phyloP scores from a whole-genome alignment of 495 filamentous ascomycete species.

The Durotheca rogersii region DNA sequence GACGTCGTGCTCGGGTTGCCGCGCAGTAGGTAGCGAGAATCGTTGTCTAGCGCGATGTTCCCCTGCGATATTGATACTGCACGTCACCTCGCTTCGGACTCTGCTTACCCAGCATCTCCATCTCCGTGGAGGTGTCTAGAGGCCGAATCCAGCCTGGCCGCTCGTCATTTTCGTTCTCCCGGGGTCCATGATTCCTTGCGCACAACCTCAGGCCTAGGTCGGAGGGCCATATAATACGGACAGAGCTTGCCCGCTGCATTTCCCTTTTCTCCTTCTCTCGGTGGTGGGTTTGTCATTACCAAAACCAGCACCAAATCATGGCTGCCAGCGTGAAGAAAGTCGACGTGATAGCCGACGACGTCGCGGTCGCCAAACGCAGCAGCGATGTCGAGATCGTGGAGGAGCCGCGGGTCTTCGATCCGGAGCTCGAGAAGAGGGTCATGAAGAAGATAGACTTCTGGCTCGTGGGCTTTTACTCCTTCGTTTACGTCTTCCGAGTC shows the following conservation, averaged over 20 bases:
- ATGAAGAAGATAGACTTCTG: constrained; percentile 46
- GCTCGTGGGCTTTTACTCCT: constrained; percentile 46
- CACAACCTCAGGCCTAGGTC: neutral
- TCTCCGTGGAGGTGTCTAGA: neutral
- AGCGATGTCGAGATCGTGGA: neutral
- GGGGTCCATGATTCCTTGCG: neutral
- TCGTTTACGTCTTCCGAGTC: constrained; percentile 46
- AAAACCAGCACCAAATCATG: constrained; percentile 4
- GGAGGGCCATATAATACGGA: neutral
- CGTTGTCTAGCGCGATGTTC: neutral
- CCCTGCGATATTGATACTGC: neutral
- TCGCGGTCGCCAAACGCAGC: neutral
- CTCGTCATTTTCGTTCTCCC: neutral
- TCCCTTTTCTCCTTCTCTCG: neutral
- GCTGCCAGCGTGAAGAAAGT: constrained; percentile 2
- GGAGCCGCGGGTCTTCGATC: constrained; percentile 3
- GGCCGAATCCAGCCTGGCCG: neutral
- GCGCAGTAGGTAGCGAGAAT: no score
- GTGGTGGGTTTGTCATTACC: no score
- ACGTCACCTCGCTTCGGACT: neutral
- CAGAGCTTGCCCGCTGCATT: neutral
- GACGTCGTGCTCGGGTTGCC: neutral
- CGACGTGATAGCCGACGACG: constrained; percentile 1
- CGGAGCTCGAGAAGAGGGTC: constrained; percentile 31
- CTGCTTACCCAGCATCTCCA: no score